Percentiles rank a stretch among this genome's conserved stretches.
Conservation (phyloP, 139 green algal species). For the Coelastrella sp. region DNA sequence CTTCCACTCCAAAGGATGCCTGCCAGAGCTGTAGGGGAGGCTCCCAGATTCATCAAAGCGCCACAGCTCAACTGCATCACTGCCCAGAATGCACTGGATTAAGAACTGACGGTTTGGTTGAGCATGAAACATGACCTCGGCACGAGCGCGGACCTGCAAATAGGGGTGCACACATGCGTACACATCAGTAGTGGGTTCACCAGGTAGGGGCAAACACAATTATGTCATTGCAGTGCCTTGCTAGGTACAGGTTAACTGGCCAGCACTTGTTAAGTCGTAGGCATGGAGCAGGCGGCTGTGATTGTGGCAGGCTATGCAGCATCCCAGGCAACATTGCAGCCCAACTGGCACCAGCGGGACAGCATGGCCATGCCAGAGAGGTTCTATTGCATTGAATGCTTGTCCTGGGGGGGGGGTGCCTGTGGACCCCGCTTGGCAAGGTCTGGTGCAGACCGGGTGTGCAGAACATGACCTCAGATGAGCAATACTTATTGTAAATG, state of each 20-base stretch:
- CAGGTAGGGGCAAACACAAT: not conserved
- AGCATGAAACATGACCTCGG: not conserved
- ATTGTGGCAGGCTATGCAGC: not conserved
- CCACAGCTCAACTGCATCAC: not conserved
- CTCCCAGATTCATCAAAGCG: not conserved
- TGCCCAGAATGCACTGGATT: not conserved
- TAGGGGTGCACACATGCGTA: not conserved
- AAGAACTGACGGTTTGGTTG: not conserved
- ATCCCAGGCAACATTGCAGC: not conserved
- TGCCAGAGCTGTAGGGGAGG: not conserved
- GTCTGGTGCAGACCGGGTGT: not conserved
- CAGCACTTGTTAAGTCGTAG: not conserved
- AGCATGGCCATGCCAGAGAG: not conserved
- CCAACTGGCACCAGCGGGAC: not conserved
- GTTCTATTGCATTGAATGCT: not conserved
- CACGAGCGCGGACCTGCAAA: not conserved
- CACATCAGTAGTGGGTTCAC: not conserved
- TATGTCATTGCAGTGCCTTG: not conserved
- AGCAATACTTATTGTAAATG: not conserved
- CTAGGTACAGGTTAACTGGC: not conserved
- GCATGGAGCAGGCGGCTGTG: not conserved
- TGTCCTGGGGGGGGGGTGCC: not conserved
- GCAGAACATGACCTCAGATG: not conserved
- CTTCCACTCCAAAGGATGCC: not conserved
- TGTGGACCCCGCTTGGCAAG: not conserved